Evolutionary conservation across 352 stramenopile genomes (phyloP), one percentile per base, ranked within the genome.

Genomic region (Phytophthora ramorum): DNA sequence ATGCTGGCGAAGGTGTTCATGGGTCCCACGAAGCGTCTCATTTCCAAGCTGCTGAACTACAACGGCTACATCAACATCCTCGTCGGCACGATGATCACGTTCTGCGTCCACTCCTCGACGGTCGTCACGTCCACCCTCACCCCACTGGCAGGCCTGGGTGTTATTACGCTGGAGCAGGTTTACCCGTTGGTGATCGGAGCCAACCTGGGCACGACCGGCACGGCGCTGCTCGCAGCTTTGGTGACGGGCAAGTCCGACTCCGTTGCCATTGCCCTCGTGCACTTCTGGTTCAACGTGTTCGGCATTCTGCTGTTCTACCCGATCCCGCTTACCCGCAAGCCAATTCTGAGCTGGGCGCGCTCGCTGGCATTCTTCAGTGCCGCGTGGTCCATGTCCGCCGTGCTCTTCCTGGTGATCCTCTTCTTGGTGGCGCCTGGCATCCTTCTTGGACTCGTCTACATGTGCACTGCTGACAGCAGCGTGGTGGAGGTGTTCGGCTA

Each of bases 251-350:
- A 87, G 41, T 69, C 80, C 0, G 67, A 91, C 44, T 79, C 87
- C 4, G 83, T 97, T 37, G 89, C 96, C 58, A 89, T 98, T 34
- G 94, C 92, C 26, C 79, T 98, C 26, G 85, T 85, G 46, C 92
- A 98, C 74, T 89, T 97, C 44, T 96, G 93, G 65, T 97, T 98
- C 81, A 98, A 98, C 73, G 69, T 97, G 16, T 89, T 90, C 48
- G 91, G 92, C 46, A 78, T 97, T 49, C 51, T 97, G 40, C 84
- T 98, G 30, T 98, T 94, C 79, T 98, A 97, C 72, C 90, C 91
- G 34, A 81, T 98, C 63, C 91, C 92, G 24, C 73, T 89, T 65
- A 96, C 95, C 59, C 82, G 94, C 24, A 71, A 69, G 35, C 76
- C 95, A 48, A 90, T 96, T 51, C 61, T 97, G 28, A 56, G 69